Percentiles rank a stretch among this genome's conserved stretches.
Conservation (phyloP, 352 stramenopile genomes). For the Globisporangium cystogenes region DNA sequence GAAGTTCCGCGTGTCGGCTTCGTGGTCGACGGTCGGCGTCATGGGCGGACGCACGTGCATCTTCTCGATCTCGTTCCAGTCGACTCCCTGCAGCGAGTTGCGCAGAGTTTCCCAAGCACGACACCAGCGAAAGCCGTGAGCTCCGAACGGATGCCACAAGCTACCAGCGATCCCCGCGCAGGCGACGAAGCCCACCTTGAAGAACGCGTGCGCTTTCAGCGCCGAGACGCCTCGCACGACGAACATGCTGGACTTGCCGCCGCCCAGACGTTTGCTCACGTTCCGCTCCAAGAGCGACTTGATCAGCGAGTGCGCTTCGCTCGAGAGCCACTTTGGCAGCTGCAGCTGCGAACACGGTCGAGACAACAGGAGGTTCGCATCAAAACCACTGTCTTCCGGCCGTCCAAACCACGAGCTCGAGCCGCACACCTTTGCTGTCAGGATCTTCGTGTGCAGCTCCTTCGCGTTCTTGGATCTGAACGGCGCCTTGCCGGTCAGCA, state of each 20-base stretch:
- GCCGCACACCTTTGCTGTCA: constrained; percentile 49
- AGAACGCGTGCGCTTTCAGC: constrained; percentile 94
- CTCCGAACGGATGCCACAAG: neutral
- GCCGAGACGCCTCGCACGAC: constrained; percentile 93
- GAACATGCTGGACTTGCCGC: constrained; percentile 96
- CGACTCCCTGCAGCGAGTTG: constrained; percentile 44
- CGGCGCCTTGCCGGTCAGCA: constrained; percentile 69
- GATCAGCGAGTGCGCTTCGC: constrained; percentile 91
- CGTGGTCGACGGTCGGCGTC: constrained; percentile 80
- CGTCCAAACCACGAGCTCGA: neutral
- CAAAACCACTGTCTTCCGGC: neutral
- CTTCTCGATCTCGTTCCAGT: constrained; percentile 92
- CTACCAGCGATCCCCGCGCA: too few relatives aligned
- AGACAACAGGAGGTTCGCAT: neutral
- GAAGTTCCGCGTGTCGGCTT: constrained; percentile 93
- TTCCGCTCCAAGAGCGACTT: constrained; percentile 96
- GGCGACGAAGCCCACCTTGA: constrained; percentile 55
- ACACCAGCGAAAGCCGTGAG: too few relatives aligned
- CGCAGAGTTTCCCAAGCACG: too few relatives aligned
- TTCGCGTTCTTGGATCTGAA: constrained; percentile 68
- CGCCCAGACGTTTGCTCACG: constrained; percentile 91
- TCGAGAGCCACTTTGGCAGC: constrained; percentile 77
- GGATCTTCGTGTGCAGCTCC: constrained; percentile 73
- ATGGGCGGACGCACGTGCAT: constrained; percentile 89
- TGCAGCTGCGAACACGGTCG: constrained; percentile 29